Evolutionary conservation across 1,284 basidiomycete species (phyloP).

Genomic region (Lignosus rhinocerotis): DNA sequence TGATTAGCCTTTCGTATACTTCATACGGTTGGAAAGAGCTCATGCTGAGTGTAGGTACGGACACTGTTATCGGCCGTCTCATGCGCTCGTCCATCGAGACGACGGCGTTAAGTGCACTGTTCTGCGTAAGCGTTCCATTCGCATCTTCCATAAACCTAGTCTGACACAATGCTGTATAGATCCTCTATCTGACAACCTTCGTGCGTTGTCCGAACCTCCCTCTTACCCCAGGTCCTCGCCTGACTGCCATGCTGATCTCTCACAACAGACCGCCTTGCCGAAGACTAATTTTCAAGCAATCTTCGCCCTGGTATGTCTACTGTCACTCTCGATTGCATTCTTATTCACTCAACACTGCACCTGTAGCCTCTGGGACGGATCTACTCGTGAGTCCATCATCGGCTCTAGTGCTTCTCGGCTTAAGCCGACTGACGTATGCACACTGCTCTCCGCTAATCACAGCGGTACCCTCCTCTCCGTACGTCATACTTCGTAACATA

Average conservation of each 20-base stretch:
- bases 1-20: not conserved
- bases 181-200: slow-evolving; percentile 11
- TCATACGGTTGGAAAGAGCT: not conserved
- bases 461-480: slow-evolving; percentile 14
- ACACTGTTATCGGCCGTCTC: slow-evolving; percentile 18
- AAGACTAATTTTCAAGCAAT: slow-evolving; percentile 10
- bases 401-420: not conserved
- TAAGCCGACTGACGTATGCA: not conserved
- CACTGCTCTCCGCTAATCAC: too few relatives aligned
- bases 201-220: not conserved
- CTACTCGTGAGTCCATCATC: slow-evolving; percentile 13
- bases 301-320: slow-evolving; percentile 14
- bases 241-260: not conserved
- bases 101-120: slow-evolving; percentile 8
- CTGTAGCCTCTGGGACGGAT: slow-evolving; percentile 14
- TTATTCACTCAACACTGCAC: not conserved
- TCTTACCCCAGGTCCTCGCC: too few relatives aligned
- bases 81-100: slow-evolving; percentile 19
- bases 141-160: not conserved
- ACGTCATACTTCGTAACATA: not conserved
- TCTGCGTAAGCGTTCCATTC: slow-evolving; percentile 7
- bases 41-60: slow-evolving; percentile 1
- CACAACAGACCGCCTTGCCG: not conserved
- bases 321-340: not conserved
- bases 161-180: not conserved